Evolutionary conservation across 805 yeast genomes (phyloP), one percentile per base, ranked within the genome.

Genomic region (Ogataea minuta): DNA sequence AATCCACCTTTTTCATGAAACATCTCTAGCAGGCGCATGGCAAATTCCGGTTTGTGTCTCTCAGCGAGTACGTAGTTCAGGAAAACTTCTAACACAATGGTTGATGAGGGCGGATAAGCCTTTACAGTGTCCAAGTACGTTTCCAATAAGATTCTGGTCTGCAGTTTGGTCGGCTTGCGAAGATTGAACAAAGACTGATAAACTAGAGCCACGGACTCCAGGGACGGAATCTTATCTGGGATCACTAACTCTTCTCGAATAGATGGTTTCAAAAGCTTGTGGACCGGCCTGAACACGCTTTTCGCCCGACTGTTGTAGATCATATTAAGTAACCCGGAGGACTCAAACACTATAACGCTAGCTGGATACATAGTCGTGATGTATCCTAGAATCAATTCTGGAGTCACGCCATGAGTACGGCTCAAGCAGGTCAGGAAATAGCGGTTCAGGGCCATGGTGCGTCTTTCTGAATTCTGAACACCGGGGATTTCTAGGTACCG

Each of bases 81-180:
- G 32, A 57, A 53, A 7, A 41, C 25, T 12, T 48, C 47, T 15
- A 56, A 33, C 4, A 56, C 45, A 12, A 42, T 16, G 19, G 28
- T 31, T 4, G 36, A 31, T 3, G 30, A 10, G 2, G 15, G 24
- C 11, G 32, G 36, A 11, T 38, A 28, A 3, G 17, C 7, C 14
- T 9, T 6, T 10, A 31, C 24, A 6, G 10, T 8, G 12, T 36
- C 43, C 10, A 41, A 14, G 24, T 44, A 45, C 21, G 14, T 24
- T 5, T 36, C 36, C 28, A 43, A 45, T 6, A 45, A 28, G n/a
- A 39, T 15, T 19, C 23, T 28, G 11, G 44, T 43, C 28, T 36
- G 42, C 10, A 41, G 21, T 23, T 45, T 48, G 11, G 48, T 28
- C 1, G 46, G 53, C 10, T 35, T 34, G 12, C 17, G 14, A 5